phyloP scores from a whole-genome alignment of 2,329 filamentous ascomycete species.

The Sclerotiophoma versabilis region DNA sequence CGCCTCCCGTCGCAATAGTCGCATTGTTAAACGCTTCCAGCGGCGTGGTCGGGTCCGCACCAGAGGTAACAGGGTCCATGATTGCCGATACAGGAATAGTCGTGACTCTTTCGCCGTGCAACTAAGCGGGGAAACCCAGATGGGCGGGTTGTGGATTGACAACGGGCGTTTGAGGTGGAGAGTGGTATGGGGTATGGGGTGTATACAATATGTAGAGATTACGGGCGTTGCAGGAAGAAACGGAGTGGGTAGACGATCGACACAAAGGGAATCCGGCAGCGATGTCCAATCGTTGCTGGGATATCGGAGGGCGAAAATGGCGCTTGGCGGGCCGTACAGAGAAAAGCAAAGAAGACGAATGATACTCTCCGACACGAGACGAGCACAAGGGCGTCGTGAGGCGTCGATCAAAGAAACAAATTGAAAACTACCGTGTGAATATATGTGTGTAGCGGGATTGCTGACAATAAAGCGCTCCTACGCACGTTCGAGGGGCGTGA shows the following conservation, averaged over 20 bases:
- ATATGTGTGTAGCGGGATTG: neutral
- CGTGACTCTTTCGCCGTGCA: neutral
- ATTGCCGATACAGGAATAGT: conserved; percentile 15
- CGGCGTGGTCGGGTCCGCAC: conserved; percentile 41
- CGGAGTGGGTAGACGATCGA: conserved; percentile 26
- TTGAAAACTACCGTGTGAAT: neutral
- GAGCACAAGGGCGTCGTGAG: conserved; percentile 2
- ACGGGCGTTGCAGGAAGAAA: conserved; percentile 26
- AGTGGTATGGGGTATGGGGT: neutral
- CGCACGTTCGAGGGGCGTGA: conserved; percentile 19
- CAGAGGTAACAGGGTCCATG: conserved; percentile 40
- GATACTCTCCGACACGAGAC: conserved; percentile 1
- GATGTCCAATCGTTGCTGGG: conserved; percentile 34
- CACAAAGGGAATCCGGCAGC: conserved; percentile 21
- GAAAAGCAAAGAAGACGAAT: conserved; percentile 24
- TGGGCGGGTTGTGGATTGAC: neutral
- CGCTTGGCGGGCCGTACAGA: conserved; percentile 33
- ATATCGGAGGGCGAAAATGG: conserved; percentile 20
- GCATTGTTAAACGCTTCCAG: conserved; percentile 60
- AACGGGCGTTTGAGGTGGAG: neutral
- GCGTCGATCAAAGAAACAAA: neutral
- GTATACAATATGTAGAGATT: conserved; percentile 9
- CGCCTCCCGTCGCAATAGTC: conserved; percentile 69
- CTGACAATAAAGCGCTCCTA: conserved; percentile 6
- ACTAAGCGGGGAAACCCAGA: neutral